Conservation (phyloP, 805 yeast species). For the Metschnikowia santaceciliae region DNA sequence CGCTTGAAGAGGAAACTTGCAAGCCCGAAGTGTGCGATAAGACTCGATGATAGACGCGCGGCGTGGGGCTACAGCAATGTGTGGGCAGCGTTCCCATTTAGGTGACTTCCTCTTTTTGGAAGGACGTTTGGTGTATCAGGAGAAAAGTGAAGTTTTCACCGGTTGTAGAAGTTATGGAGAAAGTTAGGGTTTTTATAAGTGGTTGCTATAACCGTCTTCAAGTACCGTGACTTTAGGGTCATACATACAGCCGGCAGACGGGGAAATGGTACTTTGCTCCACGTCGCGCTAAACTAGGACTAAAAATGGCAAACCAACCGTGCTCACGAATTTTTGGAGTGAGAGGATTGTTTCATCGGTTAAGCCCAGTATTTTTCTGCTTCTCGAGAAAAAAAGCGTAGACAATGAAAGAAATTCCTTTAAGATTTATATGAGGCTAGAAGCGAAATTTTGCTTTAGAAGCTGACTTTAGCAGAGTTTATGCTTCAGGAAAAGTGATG, state of each 20-base stretch:
- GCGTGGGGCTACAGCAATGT: background rate
- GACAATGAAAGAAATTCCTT: too few relatives aligned
- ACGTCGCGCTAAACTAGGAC: background rate
- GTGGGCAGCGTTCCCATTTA: background rate
- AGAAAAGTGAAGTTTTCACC: background rate
- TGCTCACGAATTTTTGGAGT: background rate
- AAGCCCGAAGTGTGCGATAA: slow-evolving; percentile 2
- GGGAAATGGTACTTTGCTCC: background rate
- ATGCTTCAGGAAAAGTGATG: too few relatives aligned
- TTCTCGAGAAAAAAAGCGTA: too few relatives aligned
- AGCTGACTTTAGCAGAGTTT: too few relatives aligned
- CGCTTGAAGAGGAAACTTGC: background rate
- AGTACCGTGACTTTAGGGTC: background rate
- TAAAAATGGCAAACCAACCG: background rate
- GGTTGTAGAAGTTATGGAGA: too few relatives aligned
- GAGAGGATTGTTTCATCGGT: too few relatives aligned
- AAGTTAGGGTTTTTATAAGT: too few relatives aligned
- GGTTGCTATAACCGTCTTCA: background rate
- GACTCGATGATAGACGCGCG: slow-evolving; percentile 2
- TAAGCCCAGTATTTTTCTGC: too few relatives aligned
- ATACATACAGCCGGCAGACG: background rate
- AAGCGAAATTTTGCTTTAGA: too few relatives aligned
- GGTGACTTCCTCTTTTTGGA: background rate
- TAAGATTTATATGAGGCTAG: too few relatives aligned
- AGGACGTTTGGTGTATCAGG: too few relatives aligned